These are phyloP conservation scores for Coniochaeta prunicola DNA, from an alignment of 2,329 filamentous ascomycete species.

Conservation along the genomic window DNA sequence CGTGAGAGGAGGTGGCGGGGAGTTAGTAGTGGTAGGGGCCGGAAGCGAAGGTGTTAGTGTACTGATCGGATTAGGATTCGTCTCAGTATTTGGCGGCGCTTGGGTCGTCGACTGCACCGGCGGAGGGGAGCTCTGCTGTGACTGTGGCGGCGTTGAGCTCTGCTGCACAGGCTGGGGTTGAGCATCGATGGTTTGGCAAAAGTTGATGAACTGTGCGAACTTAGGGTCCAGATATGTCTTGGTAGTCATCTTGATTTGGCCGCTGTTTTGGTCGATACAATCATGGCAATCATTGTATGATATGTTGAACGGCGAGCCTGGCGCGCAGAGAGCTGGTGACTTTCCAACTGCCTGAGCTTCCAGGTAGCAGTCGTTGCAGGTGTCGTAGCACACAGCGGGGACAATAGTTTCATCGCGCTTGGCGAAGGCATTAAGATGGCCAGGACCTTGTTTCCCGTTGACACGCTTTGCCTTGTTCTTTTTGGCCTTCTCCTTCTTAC, in stretches of 20 bases:
- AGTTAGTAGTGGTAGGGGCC: neutral
- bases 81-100: neutral
- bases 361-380: conserved; percentile 42
- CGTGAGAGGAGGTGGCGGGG: neutral
- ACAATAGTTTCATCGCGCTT: conserved; percentile 32
- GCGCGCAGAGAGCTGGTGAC: conserved; percentile 33
- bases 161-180: neutral
- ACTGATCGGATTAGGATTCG: neutral
- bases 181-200: conserved; percentile 25
- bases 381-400: conserved; percentile 42
- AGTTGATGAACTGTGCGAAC: conserved; percentile 38
- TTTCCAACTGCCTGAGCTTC: conserved; percentile 43
- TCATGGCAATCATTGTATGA: conserved; percentile 29
- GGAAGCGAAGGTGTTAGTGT: neutral
- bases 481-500: neutral
- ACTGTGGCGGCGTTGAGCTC: neutral
- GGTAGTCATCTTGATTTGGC: conserved; percentile 17
- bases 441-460: conserved; percentile 4
- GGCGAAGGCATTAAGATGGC: conserved; percentile 15
- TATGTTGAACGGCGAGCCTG: conserved; percentile 31
- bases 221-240: conserved; percentile 25
- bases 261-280: conserved; percentile 29
- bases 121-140: neutral
- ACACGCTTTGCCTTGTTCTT: conserved; percentile 10
- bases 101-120: neutral